Base-by-base conservation (phyloP, 257 asterid genomes). In the Petrea volubilis region DNA sequence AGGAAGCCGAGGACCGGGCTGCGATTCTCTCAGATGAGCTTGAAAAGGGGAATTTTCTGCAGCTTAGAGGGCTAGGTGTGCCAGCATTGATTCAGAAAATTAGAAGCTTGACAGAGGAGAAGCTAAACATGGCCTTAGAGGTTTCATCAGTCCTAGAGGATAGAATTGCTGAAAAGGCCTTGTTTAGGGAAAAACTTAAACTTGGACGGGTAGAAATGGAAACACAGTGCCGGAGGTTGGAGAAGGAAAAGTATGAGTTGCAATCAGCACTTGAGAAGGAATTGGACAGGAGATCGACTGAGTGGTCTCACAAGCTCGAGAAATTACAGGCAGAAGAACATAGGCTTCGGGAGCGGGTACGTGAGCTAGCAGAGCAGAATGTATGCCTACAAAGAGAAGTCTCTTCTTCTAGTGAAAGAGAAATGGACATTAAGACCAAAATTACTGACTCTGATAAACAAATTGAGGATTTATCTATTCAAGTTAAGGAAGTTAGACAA, bases 331-430 rank as follows among this genome's bases (percentile, higher is more conserved):
- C 84, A 25, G 98, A 88, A 87, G 99, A 95, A 74, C 94, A 88
- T 40, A 84, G 96, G 82, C 98, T 95, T 75, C 86, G 98, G 44
- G 99, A 95, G 75, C 87, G 98, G 87, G 91, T 90, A 58, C 81
- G 96, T 72, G 96, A 95, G 74, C 86, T 95, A 28, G 99, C 98
- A 47, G 99, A 95, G 79, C 99, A 88, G 80, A 95, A 95, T 76
- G 99, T 95, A 59, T 76, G 78, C 68, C 96, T 95, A 64, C 98
- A 95, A 82, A 84, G 90, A 77, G 98, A 95, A 80, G 86, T 90
- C 71, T 87, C 87, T 60, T 84, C 96, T 43, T 84, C 82, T 47
- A 72, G 82, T 46, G 99, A 92, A 76, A 86, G 73, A 77, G 98
- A 90, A 70, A 70, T 77, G 33, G 87, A 83, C 36, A 74, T 74